Evolutionary conservation across 1,139 yeast species (phyloP).

Genomic region (Candida frijolesensis): DNA sequence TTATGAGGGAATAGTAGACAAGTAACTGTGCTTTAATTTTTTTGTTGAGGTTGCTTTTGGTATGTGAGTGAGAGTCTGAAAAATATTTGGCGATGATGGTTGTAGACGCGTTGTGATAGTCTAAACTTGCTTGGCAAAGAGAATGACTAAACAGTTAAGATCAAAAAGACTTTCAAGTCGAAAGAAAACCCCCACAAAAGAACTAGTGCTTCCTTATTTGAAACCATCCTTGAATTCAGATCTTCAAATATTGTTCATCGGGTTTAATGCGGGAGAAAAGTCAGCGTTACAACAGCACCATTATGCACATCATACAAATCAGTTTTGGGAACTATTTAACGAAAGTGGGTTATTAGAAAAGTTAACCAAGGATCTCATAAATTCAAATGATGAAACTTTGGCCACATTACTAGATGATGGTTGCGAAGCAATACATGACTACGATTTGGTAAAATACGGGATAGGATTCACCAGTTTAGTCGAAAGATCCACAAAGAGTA

Average conservation of each 20-base stretch:
- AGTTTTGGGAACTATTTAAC: slow-evolving; percentile 69
- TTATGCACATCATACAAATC: slow-evolving; percentile 72
- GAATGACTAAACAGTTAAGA: neutral
- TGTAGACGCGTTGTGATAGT: neutral
- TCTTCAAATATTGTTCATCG: slow-evolving; percentile 58
- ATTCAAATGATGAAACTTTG: neutral
- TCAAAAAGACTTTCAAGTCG: neutral
- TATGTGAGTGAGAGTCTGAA: neutral
- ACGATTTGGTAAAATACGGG: slow-evolving; percentile 41
- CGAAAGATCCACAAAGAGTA: slow-evolving; percentile 62
- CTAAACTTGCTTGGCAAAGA: neutral
- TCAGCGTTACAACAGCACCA: slow-evolving; percentile 69
- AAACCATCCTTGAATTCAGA: slow-evolving; percentile 35
- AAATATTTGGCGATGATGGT: neutral
- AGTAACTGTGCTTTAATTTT: neutral
- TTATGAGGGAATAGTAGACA: neutral
- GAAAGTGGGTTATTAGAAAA: slow-evolving; percentile 47
- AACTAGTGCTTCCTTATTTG: slow-evolving; percentile 24
- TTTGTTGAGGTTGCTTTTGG: neutral
- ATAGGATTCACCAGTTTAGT: slow-evolving; percentile 78
- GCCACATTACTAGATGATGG: slow-evolving; percentile 9
- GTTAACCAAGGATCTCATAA: slow-evolving; percentile 15
- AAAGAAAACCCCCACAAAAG: neutral
- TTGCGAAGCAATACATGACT: slow-evolving; percentile 57
- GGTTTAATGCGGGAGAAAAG: slow-evolving; percentile 73